Evolutionary conservation across 169 alveolate species (phyloP).

Genomic region (Plasmodium knowlesi): DNA sequence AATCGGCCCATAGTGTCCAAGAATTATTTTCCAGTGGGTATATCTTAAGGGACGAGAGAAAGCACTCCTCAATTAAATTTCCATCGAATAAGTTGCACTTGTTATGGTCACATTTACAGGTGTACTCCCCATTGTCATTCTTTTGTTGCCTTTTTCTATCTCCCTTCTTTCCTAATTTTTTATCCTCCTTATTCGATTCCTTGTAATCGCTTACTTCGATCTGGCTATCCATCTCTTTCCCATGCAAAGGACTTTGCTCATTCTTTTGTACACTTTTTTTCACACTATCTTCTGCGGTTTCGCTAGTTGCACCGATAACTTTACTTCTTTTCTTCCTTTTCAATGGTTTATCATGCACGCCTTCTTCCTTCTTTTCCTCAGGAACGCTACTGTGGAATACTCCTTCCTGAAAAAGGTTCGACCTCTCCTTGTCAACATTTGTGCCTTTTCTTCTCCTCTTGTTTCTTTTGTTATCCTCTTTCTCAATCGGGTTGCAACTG

Average conservation of each 20-base stretch:
- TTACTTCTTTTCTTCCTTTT: constrained; percentile 40
- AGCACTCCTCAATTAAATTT: constrained; percentile 70
- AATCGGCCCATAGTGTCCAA: constrained; percentile 61
- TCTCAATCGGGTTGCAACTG: background rate
- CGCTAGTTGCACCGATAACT: background rate
- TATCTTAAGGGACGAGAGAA: constrained; percentile 48
- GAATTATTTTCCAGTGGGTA: constrained; percentile 52
- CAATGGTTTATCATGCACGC: background rate
- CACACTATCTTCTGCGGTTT: constrained; percentile 1
- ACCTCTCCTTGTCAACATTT: background rate
- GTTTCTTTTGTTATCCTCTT: background rate
- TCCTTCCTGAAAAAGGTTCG: background rate
- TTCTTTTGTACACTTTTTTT: background rate
- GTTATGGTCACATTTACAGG: constrained; percentile 27
- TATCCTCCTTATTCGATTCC: constrained; percentile 4
- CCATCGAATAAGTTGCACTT: constrained; percentile 15
- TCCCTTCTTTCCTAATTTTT: constrained; percentile 18
- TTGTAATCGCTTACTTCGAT: background rate
- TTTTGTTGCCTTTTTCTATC: constrained; percentile 8
- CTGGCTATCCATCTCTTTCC: background rate
- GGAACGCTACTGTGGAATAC: background rate
- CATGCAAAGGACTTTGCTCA: background rate
- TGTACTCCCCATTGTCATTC: background rate
- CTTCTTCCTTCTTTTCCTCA: constrained; percentile 9
- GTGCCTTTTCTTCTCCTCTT: background rate